Evolutionary conservation across 2,329 filamentous ascomycete genomes (phyloP).

Genomic region (Colletotrichum viniferum): DNA sequence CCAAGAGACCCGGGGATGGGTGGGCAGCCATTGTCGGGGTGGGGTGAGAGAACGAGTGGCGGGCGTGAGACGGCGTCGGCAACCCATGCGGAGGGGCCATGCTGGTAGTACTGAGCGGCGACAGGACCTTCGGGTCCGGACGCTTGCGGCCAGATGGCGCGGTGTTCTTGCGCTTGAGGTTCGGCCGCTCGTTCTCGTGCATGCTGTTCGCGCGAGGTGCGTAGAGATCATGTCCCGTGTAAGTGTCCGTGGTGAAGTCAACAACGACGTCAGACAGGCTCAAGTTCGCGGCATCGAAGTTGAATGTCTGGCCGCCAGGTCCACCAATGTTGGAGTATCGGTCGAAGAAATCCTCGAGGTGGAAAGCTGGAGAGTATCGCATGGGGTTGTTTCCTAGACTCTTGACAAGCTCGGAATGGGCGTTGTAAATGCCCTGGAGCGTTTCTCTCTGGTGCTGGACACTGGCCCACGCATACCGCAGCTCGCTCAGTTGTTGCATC

Average conservation of each 20-base stretch:
- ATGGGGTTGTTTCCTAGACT: conserved; percentile 70
- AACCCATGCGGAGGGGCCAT: conserved; percentile 30
- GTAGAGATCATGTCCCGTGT: conserved; percentile 53
- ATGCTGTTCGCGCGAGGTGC: conserved; percentile 38
- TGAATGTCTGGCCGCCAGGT: conserved; percentile 61
- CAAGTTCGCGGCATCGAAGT: conserved; percentile 77
- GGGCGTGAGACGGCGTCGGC: conserved; percentile 35
- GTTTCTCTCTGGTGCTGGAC: conserved; percentile 82
- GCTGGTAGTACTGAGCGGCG: conserved; percentile 36
- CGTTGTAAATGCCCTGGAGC: conserved; percentile 76
- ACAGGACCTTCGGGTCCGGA: conserved; percentile 41
- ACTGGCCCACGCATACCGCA: conserved; percentile 77
- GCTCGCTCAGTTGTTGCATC: conserved; percentile 79
- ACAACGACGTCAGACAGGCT: conserved; percentile 70
- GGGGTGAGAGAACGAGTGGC: conserved; percentile 40
- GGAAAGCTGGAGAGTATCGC: conserved; percentile 79
- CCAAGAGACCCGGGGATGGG: conserved; percentile 42
- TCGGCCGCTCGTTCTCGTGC: conserved; percentile 38
- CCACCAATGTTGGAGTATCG: conserved; percentile 68
- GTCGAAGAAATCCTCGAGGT: conserved; percentile 87
- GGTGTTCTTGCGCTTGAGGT: conserved; percentile 55
- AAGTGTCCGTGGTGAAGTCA: conserved; percentile 64
- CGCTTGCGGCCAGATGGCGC: conserved; percentile 41
- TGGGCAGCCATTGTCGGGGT: conserved; percentile 37
- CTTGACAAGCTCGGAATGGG: conserved; percentile 82